Evolutionary conservation across 2,329 filamentous ascomycete genomes (phyloP), one percentile per base, ranked within the genome.

Genomic region (Fusarium odoratissimum): DNA sequence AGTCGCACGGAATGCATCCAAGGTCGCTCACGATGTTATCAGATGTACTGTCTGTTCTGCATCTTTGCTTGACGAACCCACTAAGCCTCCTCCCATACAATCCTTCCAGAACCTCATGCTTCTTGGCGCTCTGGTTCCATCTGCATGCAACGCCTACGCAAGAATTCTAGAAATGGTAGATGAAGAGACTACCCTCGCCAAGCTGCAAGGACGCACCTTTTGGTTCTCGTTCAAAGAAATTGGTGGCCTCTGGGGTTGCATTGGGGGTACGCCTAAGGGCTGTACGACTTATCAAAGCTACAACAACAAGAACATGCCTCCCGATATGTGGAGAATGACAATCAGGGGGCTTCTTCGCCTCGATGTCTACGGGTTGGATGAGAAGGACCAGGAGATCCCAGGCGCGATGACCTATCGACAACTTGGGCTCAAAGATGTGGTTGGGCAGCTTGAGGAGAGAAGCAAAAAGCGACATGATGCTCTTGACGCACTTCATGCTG

Each of bases 71-170:
- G 75, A 81, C 12, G 81, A 85, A 10, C 72, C 79, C 2, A 71
- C 73, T 31, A 71, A 79, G 35, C 77, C 80, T 2, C 81, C 83
- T 3, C 82, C 84, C 28, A 84, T 90, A 56, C 85, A 87, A 57
- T 74, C 83, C 35, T 87, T 89, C 68, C 89, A 91, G 76, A 90
- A 85, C 75, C 82, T 87, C 55, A 90, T 91, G 88, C 83, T 89
- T 58, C 81, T 91, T 8, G 87, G 85, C 11, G 86, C 88, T 4
- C 83, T 91, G 35, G 81, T 91, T 7, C 88, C 89, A 4, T 87
- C 87, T 13, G 84, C 89, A 48, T 88, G 86, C 59, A 86, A 89
- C 76, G 86, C 87, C 12, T 91, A 91, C 81, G 84, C 83, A 60
- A 81, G 79, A 33, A 87, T 91, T 51, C 81, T 91, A 17, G 79